Base-by-base conservation (phyloP, 108 stramenopile species). In the Skeletonema costatum region DNA sequence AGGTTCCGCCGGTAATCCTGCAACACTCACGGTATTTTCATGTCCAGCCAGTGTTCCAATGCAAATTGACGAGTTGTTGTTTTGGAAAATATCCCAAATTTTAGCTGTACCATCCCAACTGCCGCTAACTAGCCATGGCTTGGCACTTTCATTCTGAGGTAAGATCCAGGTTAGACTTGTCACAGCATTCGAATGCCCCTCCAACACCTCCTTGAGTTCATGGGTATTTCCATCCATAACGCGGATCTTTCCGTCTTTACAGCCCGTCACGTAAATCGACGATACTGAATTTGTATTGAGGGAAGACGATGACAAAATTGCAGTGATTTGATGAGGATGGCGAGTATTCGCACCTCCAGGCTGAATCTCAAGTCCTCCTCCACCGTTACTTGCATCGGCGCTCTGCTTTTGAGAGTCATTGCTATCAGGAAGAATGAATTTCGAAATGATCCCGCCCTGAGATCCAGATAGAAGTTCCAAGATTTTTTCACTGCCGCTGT, bases 61-160 rank as follows among this genome's bases (percentile, higher is more conserved):
- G 60, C 85, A 86, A 32, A 19, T 25, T 4, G 14, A 32, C 12
- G 83, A 64, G 33, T 71, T 59, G 36, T 63, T 60, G 9, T 17
- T n/a, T 46, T 46, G 44, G 25, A 56, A 56, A 14, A 87, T 36
- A 70, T 92, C 78, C 95, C 95, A 96, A 10, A 96, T 68, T 73
- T 87, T 89, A 67, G 92, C 95, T 21, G 92, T 92, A 32, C 95
- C 95, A 81, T 96, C 95, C 95, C 95, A 96, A 10, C 89, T 90
- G 21, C 95, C 95, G 48, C 85, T 87, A 9, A 93, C 71, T 1
- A 96, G 73, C 78, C 79, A 86, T 4, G 75, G 73, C 5, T 12
- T 19, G n/a, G 11, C 60, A n/a, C 38, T 32, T n/a, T 38, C 71
- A 31, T 16, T 35, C 29, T 62, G 50, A 17, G 76, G 31, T 1